A percentile compares a stretch with the other conserved stretches of the same genome.
phyloP scores from a whole-genome alignment of 2,329 filamentous ascomycete species.

The Clathrospora elynae region DNA sequence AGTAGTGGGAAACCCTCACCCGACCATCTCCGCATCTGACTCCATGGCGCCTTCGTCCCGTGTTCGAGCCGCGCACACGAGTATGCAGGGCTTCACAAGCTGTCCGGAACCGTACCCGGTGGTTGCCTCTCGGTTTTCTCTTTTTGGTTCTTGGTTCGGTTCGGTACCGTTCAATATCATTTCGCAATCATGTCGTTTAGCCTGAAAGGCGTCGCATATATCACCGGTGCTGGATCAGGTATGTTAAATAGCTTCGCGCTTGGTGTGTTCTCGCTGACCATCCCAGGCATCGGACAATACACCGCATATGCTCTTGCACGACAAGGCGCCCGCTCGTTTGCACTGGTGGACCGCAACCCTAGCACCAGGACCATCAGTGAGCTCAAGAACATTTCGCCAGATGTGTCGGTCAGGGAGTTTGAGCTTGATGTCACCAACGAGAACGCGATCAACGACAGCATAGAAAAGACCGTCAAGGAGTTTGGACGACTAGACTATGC shows the following conservation, averaged over 20 bases:
- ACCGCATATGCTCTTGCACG: conserved; percentile 56
- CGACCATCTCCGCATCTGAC: too few species aligned
- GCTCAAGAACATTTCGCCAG: conserved; percentile 48
- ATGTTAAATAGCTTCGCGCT: conserved; percentile 9
- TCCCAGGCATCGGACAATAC: conserved; percentile 56
- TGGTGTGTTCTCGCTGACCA: conserved; percentile 6
- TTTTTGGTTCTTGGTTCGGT: too few species aligned
- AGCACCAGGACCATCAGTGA: conserved; percentile 36
- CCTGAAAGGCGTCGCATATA: conserved; percentile 55
- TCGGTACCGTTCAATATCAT: too few species aligned
- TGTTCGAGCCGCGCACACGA: too few species aligned
- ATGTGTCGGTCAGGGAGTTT: conserved; percentile 50
- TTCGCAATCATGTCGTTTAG: conserved; percentile 49
- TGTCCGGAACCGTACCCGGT: too few species aligned
- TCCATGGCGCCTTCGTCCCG: too few species aligned
- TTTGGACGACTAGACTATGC: conserved; percentile 63
- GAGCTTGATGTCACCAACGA: conserved; percentile 56
- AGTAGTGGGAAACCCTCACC: too few species aligned
- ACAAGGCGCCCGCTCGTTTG: conserved; percentile 55
- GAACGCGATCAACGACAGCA: conserved; percentile 50
- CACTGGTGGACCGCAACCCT: conserved; percentile 55
- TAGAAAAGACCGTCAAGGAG: conserved; percentile 50
- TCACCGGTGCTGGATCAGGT: conserved; percentile 57
- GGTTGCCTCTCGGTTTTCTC: too few species aligned
- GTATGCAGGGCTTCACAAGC: too few species aligned